Percentiles rank a stretch among this genome's conserved stretches.
phyloP scores from a whole-genome alignment of 139 green algal species.

The Auxenochlorella protothecoides region DNA sequence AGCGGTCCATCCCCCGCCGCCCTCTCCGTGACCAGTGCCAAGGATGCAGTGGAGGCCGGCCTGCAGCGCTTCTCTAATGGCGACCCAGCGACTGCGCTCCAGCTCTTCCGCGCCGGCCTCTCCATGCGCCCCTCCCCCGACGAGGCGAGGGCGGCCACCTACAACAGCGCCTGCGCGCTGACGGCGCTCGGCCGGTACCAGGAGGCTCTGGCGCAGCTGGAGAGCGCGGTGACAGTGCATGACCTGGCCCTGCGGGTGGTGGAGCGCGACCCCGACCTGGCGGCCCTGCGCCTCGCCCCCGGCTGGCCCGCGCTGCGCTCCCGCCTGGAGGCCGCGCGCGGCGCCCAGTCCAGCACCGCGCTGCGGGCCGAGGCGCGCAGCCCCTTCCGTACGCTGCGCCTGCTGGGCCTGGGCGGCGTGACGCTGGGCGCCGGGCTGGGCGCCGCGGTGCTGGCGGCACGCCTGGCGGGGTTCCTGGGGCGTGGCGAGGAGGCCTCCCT shows the following conservation, averaged over 20 bases:
- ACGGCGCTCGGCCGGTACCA: conserved; percentile 66
- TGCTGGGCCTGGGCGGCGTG: conserved; percentile 67
- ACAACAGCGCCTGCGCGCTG: conserved; percentile 83
- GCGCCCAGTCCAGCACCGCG: conserved; percentile 25
- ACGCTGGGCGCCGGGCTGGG: conserved; percentile 54
- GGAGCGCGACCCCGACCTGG: conserved; percentile 68
- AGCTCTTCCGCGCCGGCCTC: conserved; percentile 57
- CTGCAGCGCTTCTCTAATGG: conserved; percentile 35
- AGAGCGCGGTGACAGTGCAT: conserved; percentile 68
- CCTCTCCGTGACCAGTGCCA: conserved; percentile 18
- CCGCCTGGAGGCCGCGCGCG: conserved; percentile 28
- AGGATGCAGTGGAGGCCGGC: conserved; percentile 52
- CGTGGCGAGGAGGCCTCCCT: conserved; percentile 52
- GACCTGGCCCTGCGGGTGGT: conserved; percentile 71
- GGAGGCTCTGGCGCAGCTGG: conserved; percentile 55
- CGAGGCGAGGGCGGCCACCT: conserved; percentile 77
- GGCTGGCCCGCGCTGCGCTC: neutral
- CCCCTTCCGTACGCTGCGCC: conserved; percentile 74
- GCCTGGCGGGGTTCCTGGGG: neutral
- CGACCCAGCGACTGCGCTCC: conserved; percentile 36
- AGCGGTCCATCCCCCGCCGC: neutral
- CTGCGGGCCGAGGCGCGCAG: conserved; percentile 48
- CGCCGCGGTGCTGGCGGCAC: neutral
- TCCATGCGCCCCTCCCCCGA: conserved; percentile 62
- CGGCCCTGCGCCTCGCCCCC: conserved; percentile 37